Percentiles rank a stretch among this genome's conserved stretches.
Evolutionary conservation across 108 stramenopile genomes (phyloP).

Genomic region (Poteriospumella lacustris): DNA sequence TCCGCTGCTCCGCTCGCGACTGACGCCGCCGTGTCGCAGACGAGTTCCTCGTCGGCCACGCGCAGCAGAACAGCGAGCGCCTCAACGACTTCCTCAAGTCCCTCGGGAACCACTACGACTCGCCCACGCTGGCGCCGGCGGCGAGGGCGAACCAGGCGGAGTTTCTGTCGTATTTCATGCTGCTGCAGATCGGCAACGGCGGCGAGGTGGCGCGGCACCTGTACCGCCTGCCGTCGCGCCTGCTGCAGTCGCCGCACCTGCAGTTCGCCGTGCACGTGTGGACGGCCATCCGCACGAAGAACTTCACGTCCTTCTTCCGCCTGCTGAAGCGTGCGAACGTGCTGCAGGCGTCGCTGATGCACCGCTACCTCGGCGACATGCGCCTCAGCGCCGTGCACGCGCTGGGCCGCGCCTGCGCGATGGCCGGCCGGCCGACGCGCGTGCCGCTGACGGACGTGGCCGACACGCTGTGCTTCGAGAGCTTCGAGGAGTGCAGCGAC

Average conservation of each 20-base stretch:
- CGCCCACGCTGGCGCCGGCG: neutral
- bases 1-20: neutral
- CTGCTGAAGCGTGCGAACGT: neutral
- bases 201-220: neutral
- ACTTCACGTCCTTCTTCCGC: conserved; percentile 14
- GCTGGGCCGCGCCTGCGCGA: no score
- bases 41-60: neutral
- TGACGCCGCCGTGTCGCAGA: neutral
- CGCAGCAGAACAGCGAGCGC: conserved; percentile 1
- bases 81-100: conserved; percentile 21
- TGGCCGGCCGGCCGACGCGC: no score
- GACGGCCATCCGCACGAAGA: neutral
- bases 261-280: conserved; percentile 24
- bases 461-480: no score
- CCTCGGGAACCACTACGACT: neutral
- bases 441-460: no score
- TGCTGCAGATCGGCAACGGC: neutral
- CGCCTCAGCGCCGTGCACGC: no score
- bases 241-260: neutral
- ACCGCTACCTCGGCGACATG: neutral
- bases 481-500: no score
- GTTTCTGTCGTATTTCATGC: conserved; percentile 13
- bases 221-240: neutral
- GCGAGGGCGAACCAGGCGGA: neutral
- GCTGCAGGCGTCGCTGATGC: conserved; percentile 7